These are phyloP conservation scores for Aspergillus sojae DNA, from an alignment of 2,329 filamentous ascomycete genomes.

Conservation along the genomic window DNA sequence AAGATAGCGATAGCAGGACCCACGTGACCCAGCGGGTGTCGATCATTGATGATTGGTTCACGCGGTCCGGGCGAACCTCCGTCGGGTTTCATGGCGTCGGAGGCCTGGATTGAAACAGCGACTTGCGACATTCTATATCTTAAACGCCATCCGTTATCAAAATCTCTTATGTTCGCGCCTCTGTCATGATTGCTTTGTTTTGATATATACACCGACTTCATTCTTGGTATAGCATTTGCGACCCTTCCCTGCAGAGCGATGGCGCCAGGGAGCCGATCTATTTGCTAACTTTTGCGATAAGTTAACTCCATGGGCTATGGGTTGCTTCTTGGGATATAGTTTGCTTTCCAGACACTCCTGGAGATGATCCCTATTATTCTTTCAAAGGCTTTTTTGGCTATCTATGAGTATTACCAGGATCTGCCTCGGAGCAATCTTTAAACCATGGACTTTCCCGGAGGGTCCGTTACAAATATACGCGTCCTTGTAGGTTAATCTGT, in stretches of 20 bases:
- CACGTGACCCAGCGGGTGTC: constrained; percentile 33
- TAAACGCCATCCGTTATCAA: constrained; percentile 2
- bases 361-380: constrained; percentile 39
- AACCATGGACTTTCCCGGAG: constrained; percentile 49
- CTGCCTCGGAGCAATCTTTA: constrained; percentile 27
- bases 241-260: constrained; percentile 16
- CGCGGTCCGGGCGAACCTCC: constrained; percentile 37
- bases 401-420: constrained; percentile 31
- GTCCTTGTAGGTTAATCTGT: constrained; percentile 40
- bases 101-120: constrained; percentile 5
- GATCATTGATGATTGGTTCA: constrained; percentile 33
- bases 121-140: constrained; percentile 5
- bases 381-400: constrained; percentile 27
- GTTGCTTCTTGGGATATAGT: constrained; percentile 17
- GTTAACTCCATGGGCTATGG: constrained; percentile 22
- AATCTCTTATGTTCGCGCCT: background rate
- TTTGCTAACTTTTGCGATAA: constrained; percentile 24
- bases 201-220: constrained; percentile 3
- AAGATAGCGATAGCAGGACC: constrained; percentile 30
- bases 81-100: constrained; percentile 27
- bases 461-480: constrained; percentile 45
- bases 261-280: constrained; percentile 21
- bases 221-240: constrained; percentile 6
- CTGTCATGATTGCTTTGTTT: constrained; percentile 1
- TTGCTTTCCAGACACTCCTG: constrained; percentile 19